Base-by-base conservation (phyloP, 2,329 filamentous ascomycete genomes). In the Penicillium verrucosum region DNA sequence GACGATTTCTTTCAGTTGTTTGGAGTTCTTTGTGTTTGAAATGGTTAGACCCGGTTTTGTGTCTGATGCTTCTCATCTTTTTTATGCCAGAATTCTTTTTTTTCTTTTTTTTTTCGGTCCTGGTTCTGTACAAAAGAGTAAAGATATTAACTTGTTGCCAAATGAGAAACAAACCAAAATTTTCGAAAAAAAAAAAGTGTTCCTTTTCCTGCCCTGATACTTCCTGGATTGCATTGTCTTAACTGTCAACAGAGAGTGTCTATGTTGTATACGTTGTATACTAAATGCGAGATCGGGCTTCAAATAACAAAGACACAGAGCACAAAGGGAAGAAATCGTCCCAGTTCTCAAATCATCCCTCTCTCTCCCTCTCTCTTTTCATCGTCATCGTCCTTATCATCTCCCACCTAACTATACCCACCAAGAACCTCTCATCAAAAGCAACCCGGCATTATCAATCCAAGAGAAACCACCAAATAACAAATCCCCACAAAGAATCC, bases 101-200 rank as follows among this genome's bases (percentile, higher is more conserved):
- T 60, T 0, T 5, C n/a, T n/a, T 32, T 59, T 64, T 65, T 62
- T 54, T 53, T 53, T 42, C 49, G 49, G 37, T 41, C 43, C 32
- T 56, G 62, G 60, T 63, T 62, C 54, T 65, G 63, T 65, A 65
- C 52, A 64, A 65, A 62, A 54, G 52, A 54, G 44, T 50, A 62
- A 64, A 64, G 53, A 59, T 47, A 60, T 48, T 61, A 65, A 58
- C 36, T 43, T 53, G 58, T 51, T 59, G 53, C 55, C 57, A 65
- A 65, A 61, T 60, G 63, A 65, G 54, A 58, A 64, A 61, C 37
- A 55, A 54, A 60, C 53, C 60, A 63, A 57, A 62, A 61, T 56
- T 54, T 56, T 55, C 34, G 56, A 63, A 60, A 63, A 63, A 60
- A 63, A 63, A 60, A 63, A 45, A 21, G 16, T 37, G 14, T 38